Conservation (phyloP, 2,329 filamentous ascomycete species). For the Neophaeococcomyces aloes region DNA sequence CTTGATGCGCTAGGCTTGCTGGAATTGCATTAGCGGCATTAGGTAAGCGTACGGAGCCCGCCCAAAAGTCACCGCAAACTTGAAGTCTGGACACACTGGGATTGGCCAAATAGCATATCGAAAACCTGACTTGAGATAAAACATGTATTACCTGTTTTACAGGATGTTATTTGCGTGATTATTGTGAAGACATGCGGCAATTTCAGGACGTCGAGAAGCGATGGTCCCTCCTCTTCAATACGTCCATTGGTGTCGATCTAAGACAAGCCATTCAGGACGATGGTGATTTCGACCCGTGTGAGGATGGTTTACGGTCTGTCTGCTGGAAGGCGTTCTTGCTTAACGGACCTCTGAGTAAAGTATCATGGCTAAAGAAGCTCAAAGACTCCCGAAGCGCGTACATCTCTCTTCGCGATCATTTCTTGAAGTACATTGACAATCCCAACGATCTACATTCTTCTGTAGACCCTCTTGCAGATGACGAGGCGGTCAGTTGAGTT, state of each 20-base stretch:
- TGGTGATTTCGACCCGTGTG: slow-evolving; percentile 51
- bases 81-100: not conserved
- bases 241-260: slow-evolving; percentile 49
- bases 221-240: slow-evolving; percentile 55
- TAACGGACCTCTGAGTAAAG: slow-evolving; percentile 55
- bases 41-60: not conserved
- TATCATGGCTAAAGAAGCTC: slow-evolving; percentile 59
- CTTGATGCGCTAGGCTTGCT: no score
- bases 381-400: slow-evolving; percentile 65
- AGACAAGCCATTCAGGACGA: slow-evolving; percentile 54
- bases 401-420: slow-evolving; percentile 57
- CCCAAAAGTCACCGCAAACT: not conserved
- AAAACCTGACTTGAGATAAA: not conserved
- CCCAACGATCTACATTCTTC: slow-evolving; percentile 67
- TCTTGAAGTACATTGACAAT: slow-evolving; percentile 72
- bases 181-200: slow-evolving; percentile 38
- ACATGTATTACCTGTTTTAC: not conserved
- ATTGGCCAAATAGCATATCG: not conserved
- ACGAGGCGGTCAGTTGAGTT: slow-evolving; percentile 48
- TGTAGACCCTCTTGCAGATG: slow-evolving; percentile 77
- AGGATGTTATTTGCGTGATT: not conserved
- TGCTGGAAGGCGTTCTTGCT: slow-evolving; percentile 77
- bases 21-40: no score
- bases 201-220: slow-evolving; percentile 51
- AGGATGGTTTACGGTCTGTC: slow-evolving; percentile 67